Base-by-base conservation (phyloP, 257 asterid species). In the Nicotiana knightiana region DNA sequence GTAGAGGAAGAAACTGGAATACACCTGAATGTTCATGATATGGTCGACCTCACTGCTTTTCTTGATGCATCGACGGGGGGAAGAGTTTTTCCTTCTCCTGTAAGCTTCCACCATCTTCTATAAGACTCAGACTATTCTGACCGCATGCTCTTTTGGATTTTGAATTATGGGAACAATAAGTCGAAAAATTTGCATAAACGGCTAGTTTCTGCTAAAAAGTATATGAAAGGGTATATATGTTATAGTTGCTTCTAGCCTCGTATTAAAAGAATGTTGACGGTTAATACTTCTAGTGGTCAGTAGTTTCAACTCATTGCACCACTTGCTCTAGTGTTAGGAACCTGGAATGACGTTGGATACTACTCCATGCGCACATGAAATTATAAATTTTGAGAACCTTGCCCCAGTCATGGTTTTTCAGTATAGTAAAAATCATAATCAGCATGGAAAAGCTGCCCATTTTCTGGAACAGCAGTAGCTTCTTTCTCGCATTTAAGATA, bases 1-100 rank as follows among this genome's bases (percentile, higher is more conserved):
- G 99, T 95, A 70, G 93, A 93, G 87, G 98, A 95, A 89, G 99
- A 95, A 89, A 95, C 90, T 21, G 99, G 97, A 57, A 87, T 95
- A 84, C 89, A 88, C 82, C 84, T 95, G 81, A 92, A 88, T 83
- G 87, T 87, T 33, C 87, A 90, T 71, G 97, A 93, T 77, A 85
- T 95, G 80, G 81, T 93, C 9, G 93, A 95, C 86, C 99, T 95
- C 83, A 95, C 99, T 59, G 93, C 93, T 64, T 89, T 95, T 79
- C 91, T 95, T 6, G 88, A 92, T 80, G 86, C 94, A 71, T 92
- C 97, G 17, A 92, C 97, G 76, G 98, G 98, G 83, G 75, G 87
- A 81, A 88, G 86, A 85, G 89, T 87, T 79, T 89, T 88, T 79
- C 98, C 98, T 79, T 95, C 99, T 82, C 99, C 97, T 51, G 98